Evolutionary conservation across 2,329 filamentous ascomycete species (phyloP).

Genomic region (Claviceps pazoutovae): DNA sequence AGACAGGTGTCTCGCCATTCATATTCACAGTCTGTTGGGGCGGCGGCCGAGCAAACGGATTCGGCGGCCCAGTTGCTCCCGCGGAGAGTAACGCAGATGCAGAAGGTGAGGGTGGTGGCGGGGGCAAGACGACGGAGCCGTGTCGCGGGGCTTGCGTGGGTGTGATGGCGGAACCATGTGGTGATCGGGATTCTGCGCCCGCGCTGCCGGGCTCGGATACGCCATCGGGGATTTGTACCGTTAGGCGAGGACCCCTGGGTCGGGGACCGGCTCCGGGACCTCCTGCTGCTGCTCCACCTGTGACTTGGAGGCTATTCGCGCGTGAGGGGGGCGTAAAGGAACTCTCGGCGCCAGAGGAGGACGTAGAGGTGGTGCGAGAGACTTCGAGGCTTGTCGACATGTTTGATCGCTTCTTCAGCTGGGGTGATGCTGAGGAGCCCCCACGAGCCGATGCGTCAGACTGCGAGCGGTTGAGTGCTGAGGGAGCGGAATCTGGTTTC

Average conservation of each 20-base stretch:
- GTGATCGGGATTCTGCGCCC: conserved; percentile 55
- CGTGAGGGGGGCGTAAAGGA: conserved; percentile 57
- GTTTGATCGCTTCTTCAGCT: conserved; percentile 32
- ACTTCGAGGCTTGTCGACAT: conserved; percentile 32
- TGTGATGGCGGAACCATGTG: conserved; percentile 44
- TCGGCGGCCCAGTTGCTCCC: conserved; percentile 81
- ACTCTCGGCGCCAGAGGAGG: conserved; percentile 49
- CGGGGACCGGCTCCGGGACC: conserved; percentile 46
- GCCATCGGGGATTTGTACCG: conserved; percentile 90
- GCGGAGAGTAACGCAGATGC: conserved; percentile 76
- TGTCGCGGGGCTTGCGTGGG: conserved; percentile 41
- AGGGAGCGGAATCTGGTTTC: conserved; percentile 22
- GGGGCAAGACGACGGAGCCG: conserved; percentile 67
- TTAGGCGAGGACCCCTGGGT: conserved; percentile 65
- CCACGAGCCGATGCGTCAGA: conserved; percentile 46
- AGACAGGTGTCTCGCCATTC: conserved; percentile 60
- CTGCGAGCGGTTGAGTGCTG: conserved; percentile 36
- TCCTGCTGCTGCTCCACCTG: conserved; percentile 12
- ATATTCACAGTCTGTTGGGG: conserved; percentile 51
- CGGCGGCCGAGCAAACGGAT: conserved; percentile 82
- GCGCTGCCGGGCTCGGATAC: conserved; percentile 63
- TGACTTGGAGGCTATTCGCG: conserved; percentile 58
- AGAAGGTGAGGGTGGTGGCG: conserved; percentile 85
- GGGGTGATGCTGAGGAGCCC: conserved; percentile 40
- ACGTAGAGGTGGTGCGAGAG: conserved; percentile 33